These are phyloP conservation scores for Niebla homalea DNA, from an alignment of 495 filamentous ascomycete genomes.

Conservation along the genomic window DNA sequence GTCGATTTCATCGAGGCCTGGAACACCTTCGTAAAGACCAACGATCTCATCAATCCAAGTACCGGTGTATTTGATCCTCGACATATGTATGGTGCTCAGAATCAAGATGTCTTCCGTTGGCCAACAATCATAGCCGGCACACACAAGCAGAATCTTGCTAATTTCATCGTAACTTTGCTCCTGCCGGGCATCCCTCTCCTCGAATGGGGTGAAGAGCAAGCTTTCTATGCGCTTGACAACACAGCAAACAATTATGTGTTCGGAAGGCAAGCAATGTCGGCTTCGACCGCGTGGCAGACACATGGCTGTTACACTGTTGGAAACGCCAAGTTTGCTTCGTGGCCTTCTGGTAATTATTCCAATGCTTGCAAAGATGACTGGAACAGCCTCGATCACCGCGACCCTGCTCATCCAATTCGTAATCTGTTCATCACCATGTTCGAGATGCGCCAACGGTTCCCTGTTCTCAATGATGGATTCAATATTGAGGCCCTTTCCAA, in stretches of 20 bases:
- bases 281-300: slow-evolving; percentile 36
- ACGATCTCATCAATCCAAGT: slow-evolving; percentile 36
- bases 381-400: slow-evolving; percentile 38
- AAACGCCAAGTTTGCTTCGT: slow-evolving; percentile 31
- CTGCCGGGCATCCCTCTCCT: slow-evolving; percentile 38
- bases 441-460: slow-evolving; percentile 33
- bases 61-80: slow-evolving; percentile 38
- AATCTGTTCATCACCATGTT: slow-evolving; percentile 36
- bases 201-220: slow-evolving; percentile 41
- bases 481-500: slow-evolving; percentile 29
- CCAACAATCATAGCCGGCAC: slow-evolving; percentile 36
- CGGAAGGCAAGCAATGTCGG: slow-evolving; percentile 35
- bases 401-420: slow-evolving; percentile 37
- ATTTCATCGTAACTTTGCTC: slow-evolving; percentile 32
- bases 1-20: slow-evolving; percentile 33
- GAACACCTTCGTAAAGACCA: slow-evolving; percentile 29
- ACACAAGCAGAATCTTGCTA: slow-evolving; percentile 30
- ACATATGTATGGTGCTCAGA: slow-evolving; percentile 37
- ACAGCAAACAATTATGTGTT: slow-evolving; percentile 38
- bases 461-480: slow-evolving; percentile 36
- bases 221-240: slow-evolving; percentile 36
- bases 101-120: slow-evolving; percentile 42
- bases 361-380: slow-evolving; percentile 34
- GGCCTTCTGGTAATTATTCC: slow-evolving; percentile 30
- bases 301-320: slow-evolving; percentile 39